Conservation (phyloP, 176 grass and related monocot species). For the Carex littledalei region DNA sequence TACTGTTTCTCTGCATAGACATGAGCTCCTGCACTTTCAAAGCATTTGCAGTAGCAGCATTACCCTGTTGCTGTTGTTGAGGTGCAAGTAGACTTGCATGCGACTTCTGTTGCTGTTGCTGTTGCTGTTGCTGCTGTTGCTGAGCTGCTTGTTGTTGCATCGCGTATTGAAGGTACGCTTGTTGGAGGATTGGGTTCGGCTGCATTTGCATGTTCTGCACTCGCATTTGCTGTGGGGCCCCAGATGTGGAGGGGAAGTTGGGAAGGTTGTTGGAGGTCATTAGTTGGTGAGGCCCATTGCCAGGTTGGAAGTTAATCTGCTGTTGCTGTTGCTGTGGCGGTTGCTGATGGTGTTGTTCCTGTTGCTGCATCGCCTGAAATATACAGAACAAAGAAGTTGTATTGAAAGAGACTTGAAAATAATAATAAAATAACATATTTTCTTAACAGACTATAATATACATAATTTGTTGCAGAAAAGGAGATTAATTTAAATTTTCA, state of each 20-base stretch:
- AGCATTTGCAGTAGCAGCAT: constrained; percentile 42
- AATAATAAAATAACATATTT: not conserved
- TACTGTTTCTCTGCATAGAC: constrained; percentile 52
- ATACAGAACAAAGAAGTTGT: not conserved
- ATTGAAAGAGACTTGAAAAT: not conserved
- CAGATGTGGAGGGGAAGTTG: constrained; percentile 15
- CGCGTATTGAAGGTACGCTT: constrained; percentile 55
- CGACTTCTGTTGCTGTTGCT: constrained; percentile 57
- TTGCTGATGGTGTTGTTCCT: constrained; percentile 11
- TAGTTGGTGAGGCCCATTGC: constrained; percentile 16
- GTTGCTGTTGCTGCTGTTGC: constrained; percentile 43
- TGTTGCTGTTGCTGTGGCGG: constrained; percentile 12
- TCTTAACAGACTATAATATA: not conserved
- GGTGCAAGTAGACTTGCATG: constrained; percentile 60
- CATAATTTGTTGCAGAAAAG: not conserved
- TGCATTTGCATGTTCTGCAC: constrained; percentile 23
- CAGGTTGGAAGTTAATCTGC: constrained; percentile 23
- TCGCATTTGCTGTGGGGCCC: constrained; percentile 18
- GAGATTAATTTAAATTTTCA: not conserved
- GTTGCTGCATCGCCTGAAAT: constrained; percentile 22
- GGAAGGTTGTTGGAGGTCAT: constrained; percentile 18
- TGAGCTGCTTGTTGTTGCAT: constrained; percentile 44
- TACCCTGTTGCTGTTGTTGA: constrained; percentile 54
- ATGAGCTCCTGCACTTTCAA: constrained; percentile 77
- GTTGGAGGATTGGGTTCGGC: constrained; percentile 55